Percentiles rank a stretch among this genome's conserved stretches.
These are phyloP conservation scores for Candida coquimbonensis DNA, from an alignment of 805 yeast species.

Conservation along the genomic window DNA sequence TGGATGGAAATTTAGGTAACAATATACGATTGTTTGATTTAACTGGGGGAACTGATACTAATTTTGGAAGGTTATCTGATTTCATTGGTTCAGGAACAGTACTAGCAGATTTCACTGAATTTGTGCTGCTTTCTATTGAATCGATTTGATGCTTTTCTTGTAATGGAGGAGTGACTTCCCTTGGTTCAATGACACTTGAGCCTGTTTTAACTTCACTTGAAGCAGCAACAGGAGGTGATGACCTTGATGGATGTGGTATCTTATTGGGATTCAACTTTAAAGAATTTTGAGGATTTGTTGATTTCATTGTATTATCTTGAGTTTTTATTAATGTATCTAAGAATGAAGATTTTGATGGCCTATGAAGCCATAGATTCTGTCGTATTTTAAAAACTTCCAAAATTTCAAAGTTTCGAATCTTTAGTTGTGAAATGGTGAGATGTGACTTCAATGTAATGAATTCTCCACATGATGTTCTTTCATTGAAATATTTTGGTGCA, in stretches of 20 bases:
- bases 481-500: conserved; percentile 1
- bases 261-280: no score
- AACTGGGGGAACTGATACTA: not conserved
- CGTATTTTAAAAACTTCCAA: not conserved
- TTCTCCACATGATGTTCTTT: not conserved
- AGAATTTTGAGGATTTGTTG: not conserved
- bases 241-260: no score
- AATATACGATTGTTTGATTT: not conserved
- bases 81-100: no score
- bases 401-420: not conserved
- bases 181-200: no score
- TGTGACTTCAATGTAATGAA: not conserved
- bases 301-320: not conserved
- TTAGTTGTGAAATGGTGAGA: not conserved
- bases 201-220: no score
- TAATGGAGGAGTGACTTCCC: no score
- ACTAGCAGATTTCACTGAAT: no score
- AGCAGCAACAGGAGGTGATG: no score
- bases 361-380: conserved; percentile 1
- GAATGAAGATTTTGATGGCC: not conserved
- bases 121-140: no score
- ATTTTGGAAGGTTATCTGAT: no score
- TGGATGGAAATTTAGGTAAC: not conserved
- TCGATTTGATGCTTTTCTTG: no score
- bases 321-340: not conserved